Evolutionary conservation across 2,329 filamentous ascomycete genomes (phyloP).

Genomic region (Plenodomus biglobosus): DNA sequence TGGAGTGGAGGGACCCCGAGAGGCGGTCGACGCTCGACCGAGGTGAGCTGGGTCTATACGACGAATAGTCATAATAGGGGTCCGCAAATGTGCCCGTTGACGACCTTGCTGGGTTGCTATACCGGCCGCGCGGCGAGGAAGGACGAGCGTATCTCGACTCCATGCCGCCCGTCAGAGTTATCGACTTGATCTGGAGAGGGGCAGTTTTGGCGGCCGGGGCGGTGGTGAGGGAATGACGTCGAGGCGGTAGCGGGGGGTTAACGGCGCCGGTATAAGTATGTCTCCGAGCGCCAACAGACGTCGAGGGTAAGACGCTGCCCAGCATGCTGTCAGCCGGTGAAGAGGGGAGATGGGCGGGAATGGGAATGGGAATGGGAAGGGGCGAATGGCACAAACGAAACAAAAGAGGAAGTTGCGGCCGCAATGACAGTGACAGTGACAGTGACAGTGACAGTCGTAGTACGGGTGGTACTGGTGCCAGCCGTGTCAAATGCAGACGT

Average conservation of each 20-base stretch:
- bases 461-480: too few species aligned
- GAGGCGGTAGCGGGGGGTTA: slow-evolving; percentile 29
- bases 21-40: slow-evolving; percentile 40
- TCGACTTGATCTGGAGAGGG: slow-evolving; percentile 24
- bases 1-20: slow-evolving; percentile 24
- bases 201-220: slow-evolving; percentile 20
- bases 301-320: slow-evolving; percentile 38
- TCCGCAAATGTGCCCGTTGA: slow-evolving; percentile 44
- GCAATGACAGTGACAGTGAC: neutral
- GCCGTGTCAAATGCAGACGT: too few species aligned
- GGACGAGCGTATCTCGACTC: slow-evolving; percentile 40
- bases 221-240: slow-evolving; percentile 26
- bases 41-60: slow-evolving; percentile 37
- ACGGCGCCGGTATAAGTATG: slow-evolving; percentile 23
- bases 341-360: neutral
- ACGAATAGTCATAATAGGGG: slow-evolving; percentile 35
- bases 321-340: slow-evolving; percentile 36
- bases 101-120: slow-evolving; percentile 36
- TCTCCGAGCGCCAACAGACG: slow-evolving; percentile 18
- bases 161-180: slow-evolving; percentile 31
- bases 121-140: slow-evolving; percentile 38
- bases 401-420: slow-evolving; percentile 12
- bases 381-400: slow-evolving; percentile 14
- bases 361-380: slow-evolving; percentile 4
- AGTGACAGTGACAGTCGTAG: neutral